Percentiles rank a stretch among this genome's conserved stretches.
Evolutionary conservation across 371 early-diverging fungal species (phyloP).

Genomic region (Mortierella polycephala): DNA sequence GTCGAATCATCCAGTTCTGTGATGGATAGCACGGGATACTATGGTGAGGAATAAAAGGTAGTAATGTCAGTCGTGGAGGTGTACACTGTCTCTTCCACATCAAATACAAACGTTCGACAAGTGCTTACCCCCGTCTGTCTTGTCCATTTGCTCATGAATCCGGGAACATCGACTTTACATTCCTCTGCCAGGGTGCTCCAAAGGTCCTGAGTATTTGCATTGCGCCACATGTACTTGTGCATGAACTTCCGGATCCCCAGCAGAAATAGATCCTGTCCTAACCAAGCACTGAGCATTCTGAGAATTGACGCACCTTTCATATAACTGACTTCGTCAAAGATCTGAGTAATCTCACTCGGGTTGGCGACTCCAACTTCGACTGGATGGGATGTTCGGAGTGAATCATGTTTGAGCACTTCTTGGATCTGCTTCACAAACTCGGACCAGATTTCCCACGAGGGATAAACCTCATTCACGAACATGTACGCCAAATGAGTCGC

Average conservation of each 20-base stretch:
- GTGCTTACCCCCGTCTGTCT: constrained; percentile 70
- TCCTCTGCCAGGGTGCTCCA: constrained; percentile 83
- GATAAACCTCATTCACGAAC: too few species aligned
- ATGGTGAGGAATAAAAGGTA: neutral
- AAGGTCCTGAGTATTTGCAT: constrained; percentile 87
- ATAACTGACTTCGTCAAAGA: constrained; percentile 89
- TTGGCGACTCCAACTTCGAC: constrained; percentile 90
- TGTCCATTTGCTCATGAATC: constrained; percentile 93
- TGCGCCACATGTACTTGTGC: constrained; percentile 80
- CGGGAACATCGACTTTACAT: constrained; percentile 76
- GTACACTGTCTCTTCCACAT: neutral
- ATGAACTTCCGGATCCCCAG: constrained; percentile 87
- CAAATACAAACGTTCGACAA: neutral
- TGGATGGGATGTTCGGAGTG: constrained; percentile 89
- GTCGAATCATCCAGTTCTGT: constrained; percentile 57
- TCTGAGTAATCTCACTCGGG: constrained; percentile 82
- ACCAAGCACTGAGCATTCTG: constrained; percentile 88
- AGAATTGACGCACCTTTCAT: constrained; percentile 95
- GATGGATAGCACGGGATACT: constrained; percentile 81
- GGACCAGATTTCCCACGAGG: constrained; percentile 82
- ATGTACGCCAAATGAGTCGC: constrained; percentile 93
- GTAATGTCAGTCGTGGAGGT: neutral
- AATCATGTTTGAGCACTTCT: constrained; percentile 80
- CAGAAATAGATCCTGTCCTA: constrained; percentile 79
- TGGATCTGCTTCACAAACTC: constrained; percentile 74